Evolutionary conservation across 352 stramenopile species (phyloP).

Genomic region (Phytophthora pluvialis): DNA sequence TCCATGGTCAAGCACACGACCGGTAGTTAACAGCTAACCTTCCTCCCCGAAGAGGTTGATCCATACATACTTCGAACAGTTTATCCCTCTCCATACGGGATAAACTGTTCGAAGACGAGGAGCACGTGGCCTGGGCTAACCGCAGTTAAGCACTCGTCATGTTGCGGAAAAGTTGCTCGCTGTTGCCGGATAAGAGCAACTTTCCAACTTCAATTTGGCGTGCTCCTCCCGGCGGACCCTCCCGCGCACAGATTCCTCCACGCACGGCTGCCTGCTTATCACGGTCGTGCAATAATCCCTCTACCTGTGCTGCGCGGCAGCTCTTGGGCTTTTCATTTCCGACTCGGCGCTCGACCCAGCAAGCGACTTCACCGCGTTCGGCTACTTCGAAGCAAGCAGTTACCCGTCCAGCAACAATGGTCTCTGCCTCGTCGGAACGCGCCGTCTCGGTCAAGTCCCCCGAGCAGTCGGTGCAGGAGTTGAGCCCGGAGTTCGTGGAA

Average conservation of each 20-base stretch:
- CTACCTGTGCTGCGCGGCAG: background rate
- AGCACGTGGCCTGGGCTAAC: background rate
- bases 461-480: conserved; percentile 34
- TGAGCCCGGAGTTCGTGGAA: conserved; percentile 26
- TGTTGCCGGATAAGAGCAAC: conserved; percentile 9
- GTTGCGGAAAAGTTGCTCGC: conserved; percentile 5
- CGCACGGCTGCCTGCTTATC: background rate
- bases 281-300: background rate
- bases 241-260: background rate
- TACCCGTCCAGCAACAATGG: conserved; percentile 31
- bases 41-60: too few relatives aligned
- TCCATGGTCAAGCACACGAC: too few relatives aligned
- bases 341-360: conserved; percentile 29
- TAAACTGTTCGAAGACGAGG: background rate
- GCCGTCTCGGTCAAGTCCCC: conserved; percentile 14
- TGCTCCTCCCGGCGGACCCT: background rate
- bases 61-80: too few relatives aligned
- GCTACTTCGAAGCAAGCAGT: conserved; percentile 1
- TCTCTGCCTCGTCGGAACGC: conserved; percentile 36
- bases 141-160: background rate
- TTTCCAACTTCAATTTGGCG: conserved; percentile 8
- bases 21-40: too few relatives aligned
- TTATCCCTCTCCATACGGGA: too few relatives aligned
- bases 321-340: conserved; percentile 30
- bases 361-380: conserved; percentile 24